phyloP scores from a whole-genome alignment of 352 stramenopile species.

The Phytophthora capsici region DNA sequence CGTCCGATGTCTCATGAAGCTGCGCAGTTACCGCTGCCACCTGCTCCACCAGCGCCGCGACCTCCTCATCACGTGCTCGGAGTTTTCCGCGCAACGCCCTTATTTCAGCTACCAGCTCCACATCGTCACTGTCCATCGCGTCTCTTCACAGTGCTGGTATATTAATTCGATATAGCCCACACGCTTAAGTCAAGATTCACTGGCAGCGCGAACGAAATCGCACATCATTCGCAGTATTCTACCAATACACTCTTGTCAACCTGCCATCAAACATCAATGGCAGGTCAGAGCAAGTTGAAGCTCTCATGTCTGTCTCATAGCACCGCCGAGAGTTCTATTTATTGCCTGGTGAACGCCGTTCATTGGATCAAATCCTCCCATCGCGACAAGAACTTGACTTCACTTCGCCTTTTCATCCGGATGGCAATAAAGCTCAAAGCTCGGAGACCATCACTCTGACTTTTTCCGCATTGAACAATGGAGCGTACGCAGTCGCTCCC shows the following conservation, averaged over 20 bases:
- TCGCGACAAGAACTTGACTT: not conserved
- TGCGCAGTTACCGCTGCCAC: constrained; percentile 47
- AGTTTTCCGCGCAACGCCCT: constrained; percentile 39
- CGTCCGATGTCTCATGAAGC: constrained; percentile 60
- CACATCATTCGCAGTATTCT: not conserved
- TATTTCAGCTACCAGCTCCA: constrained; percentile 49
- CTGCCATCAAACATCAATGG: not conserved
- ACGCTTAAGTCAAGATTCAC: constrained; percentile 8
- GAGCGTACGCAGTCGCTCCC: constrained; percentile 40
- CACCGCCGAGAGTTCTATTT: constrained; percentile 1
- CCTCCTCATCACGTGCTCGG: constrained; percentile 42
- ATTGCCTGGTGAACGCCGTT: not conserved
- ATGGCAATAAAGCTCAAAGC: constrained; percentile 3
- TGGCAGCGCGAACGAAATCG: constrained; percentile 24
- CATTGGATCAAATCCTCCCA: constrained; percentile 19
- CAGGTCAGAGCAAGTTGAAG: not conserved
- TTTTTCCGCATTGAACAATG: constrained; percentile 18
- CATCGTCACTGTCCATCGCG: constrained; percentile 31
- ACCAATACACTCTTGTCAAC: not conserved
- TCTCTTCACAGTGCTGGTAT: constrained; percentile 12
- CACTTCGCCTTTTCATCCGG: constrained; percentile 22
- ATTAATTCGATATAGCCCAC: not conserved
- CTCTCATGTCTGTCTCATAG: constrained; percentile 3
- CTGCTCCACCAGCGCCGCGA: constrained; percentile 42
- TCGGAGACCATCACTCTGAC: constrained; percentile 30